Conservation (phyloP, 163 green algal species). For the Coccomyxa subellipsoidea region DNA sequence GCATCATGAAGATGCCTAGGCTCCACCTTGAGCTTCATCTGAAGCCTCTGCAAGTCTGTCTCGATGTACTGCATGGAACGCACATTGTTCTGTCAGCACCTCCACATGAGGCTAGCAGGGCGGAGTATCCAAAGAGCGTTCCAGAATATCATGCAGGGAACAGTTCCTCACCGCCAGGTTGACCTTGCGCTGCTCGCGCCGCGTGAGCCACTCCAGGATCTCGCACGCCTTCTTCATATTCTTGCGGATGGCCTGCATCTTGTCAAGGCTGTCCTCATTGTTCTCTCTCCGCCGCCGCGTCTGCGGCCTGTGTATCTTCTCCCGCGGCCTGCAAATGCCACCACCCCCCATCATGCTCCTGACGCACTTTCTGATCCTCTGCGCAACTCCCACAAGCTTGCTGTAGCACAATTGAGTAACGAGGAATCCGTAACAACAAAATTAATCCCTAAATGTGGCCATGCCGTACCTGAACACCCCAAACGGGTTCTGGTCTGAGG, state of each 20-base stretch:
- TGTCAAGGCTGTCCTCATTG: constrained; percentile 77
- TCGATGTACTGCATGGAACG: constrained; percentile 38
- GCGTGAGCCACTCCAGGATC: constrained; percentile 62
- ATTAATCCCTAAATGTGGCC: neutral
- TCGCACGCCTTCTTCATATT: constrained; percentile 66
- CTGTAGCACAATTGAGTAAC: neutral
- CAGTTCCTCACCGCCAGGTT: constrained; percentile 33
- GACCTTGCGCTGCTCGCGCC: constrained; percentile 40
- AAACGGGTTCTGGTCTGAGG: constrained; percentile 88
- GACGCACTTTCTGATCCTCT: neutral
- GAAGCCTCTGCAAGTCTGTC: constrained; percentile 53
- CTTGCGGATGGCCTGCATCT: constrained; percentile 69
- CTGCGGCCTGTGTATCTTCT: constrained; percentile 86
- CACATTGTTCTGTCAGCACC: neutral
- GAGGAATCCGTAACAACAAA: too few species aligned
- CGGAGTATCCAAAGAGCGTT: neutral
- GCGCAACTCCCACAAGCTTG: neutral
- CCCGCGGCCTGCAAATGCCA: constrained; percentile 60
- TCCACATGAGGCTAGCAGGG: neutral
- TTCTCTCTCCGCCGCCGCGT: constrained; percentile 83
- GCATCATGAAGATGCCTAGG: constrained; percentile 22
- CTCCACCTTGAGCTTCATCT: constrained; percentile 48
- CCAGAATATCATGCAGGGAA: neutral
- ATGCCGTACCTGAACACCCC: constrained; percentile 84
- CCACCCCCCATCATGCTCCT: too few species aligned